phyloP scores from a whole-genome alignment of 805 yeast genomes.

The Saccharomycopsis synnaedendra region DNA sequence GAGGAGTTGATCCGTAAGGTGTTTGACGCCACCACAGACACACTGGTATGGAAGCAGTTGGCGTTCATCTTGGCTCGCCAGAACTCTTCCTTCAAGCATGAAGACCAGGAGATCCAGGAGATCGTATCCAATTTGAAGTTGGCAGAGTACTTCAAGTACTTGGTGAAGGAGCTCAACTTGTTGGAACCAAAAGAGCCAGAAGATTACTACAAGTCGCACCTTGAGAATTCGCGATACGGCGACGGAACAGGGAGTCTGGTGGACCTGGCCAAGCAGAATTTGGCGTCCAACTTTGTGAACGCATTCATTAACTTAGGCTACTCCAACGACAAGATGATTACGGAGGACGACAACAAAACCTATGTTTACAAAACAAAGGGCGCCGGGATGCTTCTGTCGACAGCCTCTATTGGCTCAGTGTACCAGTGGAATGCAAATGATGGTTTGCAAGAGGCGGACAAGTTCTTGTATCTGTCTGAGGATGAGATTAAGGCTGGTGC shows the following conservation, averaged over 20 bases:
- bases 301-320: constrained; percentile 87
- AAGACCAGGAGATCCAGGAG: constrained; percentile 67
- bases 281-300: constrained; percentile 91
- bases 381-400: constrained; percentile 81
- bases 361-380: constrained; percentile 93
- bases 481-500: constrained; percentile 94
- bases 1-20: constrained; percentile 67
- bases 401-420: constrained; percentile 84
- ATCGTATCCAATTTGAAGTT: constrained; percentile 71
- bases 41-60: constrained; percentile 71
- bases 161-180: constrained; percentile 79
- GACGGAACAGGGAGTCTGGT: constrained; percentile 36
- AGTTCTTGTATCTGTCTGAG: constrained; percentile 75
- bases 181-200: constrained; percentile 89
- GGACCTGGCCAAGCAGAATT: constrained; percentile 90
- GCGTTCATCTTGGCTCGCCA: constrained; percentile 85
- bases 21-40: constrained; percentile 70
- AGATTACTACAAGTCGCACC: constrained; percentile 84
- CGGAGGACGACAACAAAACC: constrained; percentile 58
- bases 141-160: constrained; percentile 67
- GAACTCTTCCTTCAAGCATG: constrained; percentile 59
- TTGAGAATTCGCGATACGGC: constrained; percentile 60
- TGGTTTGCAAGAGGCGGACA: constrained; percentile 84
- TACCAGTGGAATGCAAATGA: constrained; percentile 85
- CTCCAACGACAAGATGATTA: constrained; percentile 71